A percentile compares a stretch with the other conserved stretches of the same genome.
These are phyloP conservation scores for Gypsophila paniculata DNA, from an alignment of 179 eudicot genomes.

Conservation along the genomic window DNA sequence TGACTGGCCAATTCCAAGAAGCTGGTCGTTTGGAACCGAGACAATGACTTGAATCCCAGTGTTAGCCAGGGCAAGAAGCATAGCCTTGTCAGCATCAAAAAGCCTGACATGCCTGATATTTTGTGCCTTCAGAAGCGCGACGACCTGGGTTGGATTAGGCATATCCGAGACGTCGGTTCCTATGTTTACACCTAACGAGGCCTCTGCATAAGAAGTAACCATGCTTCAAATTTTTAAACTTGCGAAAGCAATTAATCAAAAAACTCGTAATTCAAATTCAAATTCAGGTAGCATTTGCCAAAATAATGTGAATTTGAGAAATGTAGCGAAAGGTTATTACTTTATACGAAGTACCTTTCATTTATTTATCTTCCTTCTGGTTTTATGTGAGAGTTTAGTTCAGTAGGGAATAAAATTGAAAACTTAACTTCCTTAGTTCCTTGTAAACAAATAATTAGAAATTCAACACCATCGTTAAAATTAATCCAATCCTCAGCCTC, in stretches of 20 bases:
- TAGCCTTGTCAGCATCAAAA: slow-evolving; percentile 34
- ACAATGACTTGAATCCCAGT: slow-evolving; percentile 54
- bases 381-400: too few relatives aligned
- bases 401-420: too few relatives aligned
- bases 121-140: slow-evolving; percentile 38
- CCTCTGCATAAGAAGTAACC: slow-evolving; percentile 27
- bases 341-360: background rate
- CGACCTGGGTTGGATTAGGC: slow-evolving; percentile 40
- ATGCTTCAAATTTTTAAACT: background rate
- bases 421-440: background rate
- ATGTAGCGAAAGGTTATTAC: too few relatives aligned
- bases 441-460: background rate
- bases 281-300: too few relatives aligned
- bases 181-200: slow-evolving; percentile 39
- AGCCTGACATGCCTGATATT: slow-evolving; percentile 41
- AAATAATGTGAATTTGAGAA: too few relatives aligned
- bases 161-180: slow-evolving; percentile 37
- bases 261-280: background rate
- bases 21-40: slow-evolving; percentile 62
- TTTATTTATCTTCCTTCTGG: background rate
- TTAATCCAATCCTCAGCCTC: background rate
- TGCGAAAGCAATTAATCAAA: background rate
- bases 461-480: background rate
- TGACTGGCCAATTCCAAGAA: slow-evolving; percentile 73
- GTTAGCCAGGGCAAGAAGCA: slow-evolving; percentile 40